Conservation (phyloP, 2,329 filamentous ascomycete species). For the Sordariomycetes sp. region DNA sequence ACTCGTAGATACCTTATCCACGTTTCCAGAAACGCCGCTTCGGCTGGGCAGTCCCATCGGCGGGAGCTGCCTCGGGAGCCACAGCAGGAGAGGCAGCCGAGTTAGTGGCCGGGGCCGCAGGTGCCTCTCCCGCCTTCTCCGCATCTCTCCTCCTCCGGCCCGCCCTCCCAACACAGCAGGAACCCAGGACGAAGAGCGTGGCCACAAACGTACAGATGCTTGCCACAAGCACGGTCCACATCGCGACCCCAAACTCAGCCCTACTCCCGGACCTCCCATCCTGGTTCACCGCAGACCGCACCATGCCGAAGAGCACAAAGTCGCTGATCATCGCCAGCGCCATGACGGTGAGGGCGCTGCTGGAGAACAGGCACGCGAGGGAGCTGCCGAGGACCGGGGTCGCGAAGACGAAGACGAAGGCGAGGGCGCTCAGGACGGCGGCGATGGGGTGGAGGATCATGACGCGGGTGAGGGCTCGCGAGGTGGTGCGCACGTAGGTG, state of each 20-base stretch:
- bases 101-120: background rate
- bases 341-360: slow-evolving; percentile 36
- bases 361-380: slow-evolving; percentile 35
- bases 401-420: slow-evolving; percentile 43
- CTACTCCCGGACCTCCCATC: slow-evolving; percentile 21
- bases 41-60: background rate
- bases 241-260: slow-evolving; percentile 40
- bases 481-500: slow-evolving; percentile 28
- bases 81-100: background rate
- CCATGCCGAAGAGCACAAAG: slow-evolving; percentile 44
- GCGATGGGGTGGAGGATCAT: slow-evolving; percentile 54
- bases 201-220: slow-evolving; percentile 44
- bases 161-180: slow-evolving; percentile 45
- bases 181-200: slow-evolving; percentile 46
- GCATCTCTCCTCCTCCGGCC: slow-evolving; percentile 16
- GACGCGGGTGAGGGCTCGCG: slow-evolving; percentile 40
- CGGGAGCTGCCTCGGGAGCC: background rate
- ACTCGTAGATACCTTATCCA: background rate
- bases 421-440: slow-evolving; percentile 45
- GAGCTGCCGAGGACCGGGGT: slow-evolving; percentile 41
- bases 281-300: slow-evolving; percentile 41
- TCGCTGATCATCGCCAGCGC: slow-evolving; percentile 40
- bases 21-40: background rate
- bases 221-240: slow-evolving; percentile 49
- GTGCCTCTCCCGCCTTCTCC: background rate